These are phyloP conservation scores for Mortierella sp. DNA, from an alignment of 371 early-diverging fungal species.

Conservation along the genomic window DNA sequence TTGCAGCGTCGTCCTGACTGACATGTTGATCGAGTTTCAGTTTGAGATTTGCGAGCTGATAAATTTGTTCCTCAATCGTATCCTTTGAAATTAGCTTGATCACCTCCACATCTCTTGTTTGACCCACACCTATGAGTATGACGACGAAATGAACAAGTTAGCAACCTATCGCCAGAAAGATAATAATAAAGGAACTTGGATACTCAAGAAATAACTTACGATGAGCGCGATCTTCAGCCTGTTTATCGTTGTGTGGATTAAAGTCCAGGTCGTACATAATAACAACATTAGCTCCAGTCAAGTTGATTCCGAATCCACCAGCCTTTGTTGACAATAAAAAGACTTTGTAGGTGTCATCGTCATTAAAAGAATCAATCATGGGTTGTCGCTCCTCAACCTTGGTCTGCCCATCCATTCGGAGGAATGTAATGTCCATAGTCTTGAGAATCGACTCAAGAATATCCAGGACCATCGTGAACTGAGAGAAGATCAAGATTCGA, in stretches of 20 bases:
- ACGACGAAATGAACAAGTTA: background rate
- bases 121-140: slow-evolving; percentile 79
- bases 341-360: slow-evolving; percentile 64
- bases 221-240: slow-evolving; percentile 95
- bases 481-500: slow-evolving; percentile 84
- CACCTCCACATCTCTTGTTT: slow-evolving; percentile 88
- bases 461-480: slow-evolving; percentile 83
- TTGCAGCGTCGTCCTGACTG: slow-evolving; percentile 31
- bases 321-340: slow-evolving; percentile 94
- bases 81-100: slow-evolving; percentile 78
- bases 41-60: slow-evolving; percentile 76
- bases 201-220: slow-evolving; percentile 58
- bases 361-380: slow-evolving; percentile 85
- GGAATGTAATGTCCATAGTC: slow-evolving; percentile 62
- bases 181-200: background rate
- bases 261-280: slow-evolving; percentile 93
- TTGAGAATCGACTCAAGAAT: slow-evolving; percentile 66
- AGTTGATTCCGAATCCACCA: slow-evolving; percentile 93
- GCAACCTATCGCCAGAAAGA: background rate
- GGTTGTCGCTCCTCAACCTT: slow-evolving; percentile 78
- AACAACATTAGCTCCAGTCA: slow-evolving; percentile 92
- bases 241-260: slow-evolving; percentile 97
- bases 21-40: slow-evolving; percentile 83
- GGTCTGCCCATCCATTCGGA: slow-evolving; percentile 76
- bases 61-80: slow-evolving; percentile 86